Evolutionary conservation across 768 basidiomycete species (phyloP).

Genomic region (Suillus placidus): DNA sequence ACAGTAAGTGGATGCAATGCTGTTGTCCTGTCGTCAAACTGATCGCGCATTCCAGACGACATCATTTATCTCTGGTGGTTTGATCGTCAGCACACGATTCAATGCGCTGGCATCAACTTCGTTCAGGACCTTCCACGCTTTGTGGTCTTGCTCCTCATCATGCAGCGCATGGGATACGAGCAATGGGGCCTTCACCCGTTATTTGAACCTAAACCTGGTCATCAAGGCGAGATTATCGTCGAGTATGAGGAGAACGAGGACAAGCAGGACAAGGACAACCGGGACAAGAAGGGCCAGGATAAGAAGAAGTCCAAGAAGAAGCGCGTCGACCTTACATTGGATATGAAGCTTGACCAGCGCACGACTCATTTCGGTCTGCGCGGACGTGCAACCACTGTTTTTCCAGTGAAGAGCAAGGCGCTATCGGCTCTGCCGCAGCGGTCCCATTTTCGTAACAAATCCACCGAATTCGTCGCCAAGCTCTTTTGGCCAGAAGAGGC

Average conservation of each 20-base stretch:
- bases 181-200: conserved; percentile 2
- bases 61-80: conserved; percentile 2
- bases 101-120: conserved; percentile 9
- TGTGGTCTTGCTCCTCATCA: conserved; percentile 2
- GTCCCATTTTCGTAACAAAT: background rate
- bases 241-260: background rate
- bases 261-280: background rate
- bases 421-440: background rate
- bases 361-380: conserved; percentile 6
- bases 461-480: background rate
- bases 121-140: conserved; percentile 8
- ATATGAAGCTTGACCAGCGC: background rate
- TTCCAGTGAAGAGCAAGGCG: background rate
- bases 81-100: conserved; percentile 4
- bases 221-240: background rate
- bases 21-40: background rate
- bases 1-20: background rate
- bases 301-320: background rate
- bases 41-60: background rate
- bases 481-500: conserved; percentile 6
- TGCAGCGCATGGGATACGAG: conserved; percentile 1
- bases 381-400: background rate
- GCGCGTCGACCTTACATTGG: background rate
- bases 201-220: background rate
- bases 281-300: background rate